Evolutionary conservation across 2,329 filamentous ascomycete genomes (phyloP), one percentile per base, ranked within the genome.

Genomic region (Myriosclerotinia duriaeana): DNA sequence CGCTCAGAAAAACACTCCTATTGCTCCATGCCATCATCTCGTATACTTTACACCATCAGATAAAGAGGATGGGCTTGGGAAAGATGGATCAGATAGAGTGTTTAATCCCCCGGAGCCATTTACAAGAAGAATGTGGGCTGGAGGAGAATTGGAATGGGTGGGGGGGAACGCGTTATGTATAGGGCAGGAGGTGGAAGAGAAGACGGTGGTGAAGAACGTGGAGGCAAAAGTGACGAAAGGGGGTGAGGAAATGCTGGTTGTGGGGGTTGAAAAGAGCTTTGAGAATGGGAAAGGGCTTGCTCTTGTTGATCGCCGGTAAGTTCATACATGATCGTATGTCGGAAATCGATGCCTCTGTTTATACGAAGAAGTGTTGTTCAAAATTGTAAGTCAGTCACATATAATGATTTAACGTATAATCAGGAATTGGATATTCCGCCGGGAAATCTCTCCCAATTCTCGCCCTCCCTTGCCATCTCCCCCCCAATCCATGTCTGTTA

Each of bases 91-190:
- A 0, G 87, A 89, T 76, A 77, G 74, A 0, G 83, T 82, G 0
- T 89, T 85, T 73, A 89, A 88, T 70, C 82, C 86, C 0, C 80
- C 84, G 0, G 68, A 77, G 3, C 86, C 86, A 0, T 89, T 88
- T 66, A 87, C 85, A 2, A 77, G 87, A 40, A 80, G 87, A 15
- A 89, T 89, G 87, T 89, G 87, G 87, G 87, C 87, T 0, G 87
- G 87, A 1, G 87, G 87, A 0, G 78, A 80, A 66, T 84, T 89
- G 76, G 74, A 75, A 17, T 88, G 85, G 85, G 66, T 61, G 20
- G 42, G 58, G n/a, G 58, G 53, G 0, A 80, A 81, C 70, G 69
- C 74, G 22, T 74, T 89, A 7, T 77, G 79, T 2, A 81, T 88
- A 1, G 86, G 85, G 1, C 83, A 87, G 68, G 76, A 79, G 26